Evolutionary conservation across 1,284 basidiomycete genomes (phyloP).

Genomic region (Athelia sp.): DNA sequence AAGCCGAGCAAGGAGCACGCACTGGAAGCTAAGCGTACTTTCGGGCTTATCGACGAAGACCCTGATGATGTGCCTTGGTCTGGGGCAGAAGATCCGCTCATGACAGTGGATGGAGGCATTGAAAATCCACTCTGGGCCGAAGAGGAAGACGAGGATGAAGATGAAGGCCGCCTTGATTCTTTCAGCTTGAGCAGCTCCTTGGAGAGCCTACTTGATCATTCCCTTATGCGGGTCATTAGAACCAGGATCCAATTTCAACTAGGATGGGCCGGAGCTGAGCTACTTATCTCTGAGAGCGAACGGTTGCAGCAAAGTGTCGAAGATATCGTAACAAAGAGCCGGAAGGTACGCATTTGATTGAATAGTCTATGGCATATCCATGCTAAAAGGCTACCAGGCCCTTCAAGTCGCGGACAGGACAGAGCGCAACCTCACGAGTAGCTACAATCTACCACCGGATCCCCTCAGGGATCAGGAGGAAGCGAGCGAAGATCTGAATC

Average conservation of each 20-base stretch:
- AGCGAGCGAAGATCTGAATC: conserved; percentile 35
- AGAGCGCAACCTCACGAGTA: conserved; percentile 34
- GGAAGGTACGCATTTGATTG: conserved; percentile 22
- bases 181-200: conserved; percentile 58
- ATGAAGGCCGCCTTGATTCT: conserved; percentile 37
- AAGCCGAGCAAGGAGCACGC: conserved; percentile 49
- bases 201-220: conserved; percentile 49
- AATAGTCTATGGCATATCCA: neutral
- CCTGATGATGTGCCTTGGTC: conserved; percentile 34
- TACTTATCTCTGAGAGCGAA: conserved; percentile 42
- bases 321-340: conserved; percentile 27
- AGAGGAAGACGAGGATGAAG: conserved; percentile 28
- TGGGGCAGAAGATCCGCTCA: conserved; percentile 14
- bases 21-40: conserved; percentile 40
- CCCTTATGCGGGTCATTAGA: conserved; percentile 46
- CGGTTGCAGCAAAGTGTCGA: conserved; percentile 36
- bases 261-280: conserved; percentile 62
- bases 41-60: conserved; percentile 35
- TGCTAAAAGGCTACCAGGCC: neutral
- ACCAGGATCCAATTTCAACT: conserved; percentile 43
- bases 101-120: conserved; percentile 8
- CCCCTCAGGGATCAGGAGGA: conserved; percentile 32
- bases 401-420: conserved; percentile 33
- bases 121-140: conserved; percentile 11
- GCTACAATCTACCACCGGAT: conserved; percentile 46